Base-by-base conservation (phyloP, 768 basidiomycete genomes). In the Lentinula lateritia region DNA sequence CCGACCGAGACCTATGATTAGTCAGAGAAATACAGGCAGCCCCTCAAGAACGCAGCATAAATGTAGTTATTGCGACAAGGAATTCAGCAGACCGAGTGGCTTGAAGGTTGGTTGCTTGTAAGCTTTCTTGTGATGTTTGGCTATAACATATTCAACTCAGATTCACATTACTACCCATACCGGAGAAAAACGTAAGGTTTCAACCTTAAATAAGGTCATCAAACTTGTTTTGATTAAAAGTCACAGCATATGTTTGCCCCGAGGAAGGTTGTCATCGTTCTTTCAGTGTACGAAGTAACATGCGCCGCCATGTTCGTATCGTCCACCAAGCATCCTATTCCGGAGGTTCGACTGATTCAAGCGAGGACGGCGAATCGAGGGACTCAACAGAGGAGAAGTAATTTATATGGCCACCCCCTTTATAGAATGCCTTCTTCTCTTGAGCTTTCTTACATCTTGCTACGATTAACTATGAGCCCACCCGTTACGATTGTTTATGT, bases 271-370 rank as follows among this genome's bases (percentile, higher is more conserved):
- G 86, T 71, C 84, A 82, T 43, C 85, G 86, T 61, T 79, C 79
- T 65, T 88, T 88, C 69, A 85, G 83, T 65, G 86, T 88, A 61
- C 79, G 85, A 70, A 86, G 84, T 70, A 88, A 88, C 74, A 84
- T 88, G 84, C 85, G 85, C 65, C 78, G 86, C 58, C 86, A 88
- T 66, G 80, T 84, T 59, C 83, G 86, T 42, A 80, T 81, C 15
- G 82, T 84, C 64, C 70, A 71, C 34, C 78, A 76, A 8, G 7
- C 38, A 41, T 9, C 13, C 5, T 48, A 42, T 16, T 13, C 23
- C 8, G 42, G 52, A 48, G 61, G 61, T 4, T 38, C 58, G n/a
- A 59, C 57, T 3, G 64, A 62, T 34, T 62, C 62, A 41, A 53
- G 53, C 13, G 64, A 65, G 35, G 64, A 63, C 20, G 61, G 53